phyloP scores from a whole-genome alignment of 2,329 filamentous ascomycete genomes.

The Westerdykella aurantiaca region DNA sequence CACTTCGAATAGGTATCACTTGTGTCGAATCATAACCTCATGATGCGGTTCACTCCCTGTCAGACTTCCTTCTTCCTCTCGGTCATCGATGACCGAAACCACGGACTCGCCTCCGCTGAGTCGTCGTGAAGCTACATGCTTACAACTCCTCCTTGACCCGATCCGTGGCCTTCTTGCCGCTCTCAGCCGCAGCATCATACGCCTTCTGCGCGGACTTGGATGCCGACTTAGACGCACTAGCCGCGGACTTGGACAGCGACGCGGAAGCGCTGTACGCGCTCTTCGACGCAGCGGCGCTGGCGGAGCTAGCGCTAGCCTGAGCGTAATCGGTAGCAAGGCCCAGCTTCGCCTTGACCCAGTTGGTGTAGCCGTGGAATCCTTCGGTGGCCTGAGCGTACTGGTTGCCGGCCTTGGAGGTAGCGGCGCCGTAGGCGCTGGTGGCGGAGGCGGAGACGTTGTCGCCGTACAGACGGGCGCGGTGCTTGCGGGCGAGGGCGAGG shows the following conservation, averaged over 20 bases:
- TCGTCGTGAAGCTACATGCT: neutral
- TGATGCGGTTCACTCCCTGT: too few relatives aligned
- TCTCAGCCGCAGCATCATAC: constrained; percentile 29
- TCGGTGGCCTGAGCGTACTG: constrained; percentile 72
- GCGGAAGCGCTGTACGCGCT: constrained; percentile 24
- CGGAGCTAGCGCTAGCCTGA: constrained; percentile 18
- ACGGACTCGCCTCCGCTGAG: too few relatives aligned
- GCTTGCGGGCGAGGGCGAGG: constrained; percentile 80
- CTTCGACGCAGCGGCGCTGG: constrained; percentile 19
- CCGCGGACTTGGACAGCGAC: constrained; percentile 31
- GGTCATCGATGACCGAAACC: too few relatives aligned
- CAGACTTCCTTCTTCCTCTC: too few relatives aligned
- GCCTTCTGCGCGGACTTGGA: constrained; percentile 26
- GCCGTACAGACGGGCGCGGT: constrained; percentile 66
- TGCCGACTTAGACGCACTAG: constrained; percentile 28
- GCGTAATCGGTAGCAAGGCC: constrained; percentile 39
- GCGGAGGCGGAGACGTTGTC: constrained; percentile 50
- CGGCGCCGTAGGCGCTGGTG: constrained; percentile 40
- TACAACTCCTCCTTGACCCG: constrained; percentile 45
- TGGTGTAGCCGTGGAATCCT: constrained; percentile 34
- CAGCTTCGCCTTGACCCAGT: constrained; percentile 42
- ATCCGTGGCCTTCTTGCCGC: constrained; percentile 29
- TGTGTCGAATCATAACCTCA: too few relatives aligned
- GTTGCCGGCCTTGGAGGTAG: constrained; percentile 58
- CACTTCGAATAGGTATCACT: too few relatives aligned